Base-by-base conservation (phyloP, 1,139 yeast species). In the Schwanniomyces etchellsii region DNA sequence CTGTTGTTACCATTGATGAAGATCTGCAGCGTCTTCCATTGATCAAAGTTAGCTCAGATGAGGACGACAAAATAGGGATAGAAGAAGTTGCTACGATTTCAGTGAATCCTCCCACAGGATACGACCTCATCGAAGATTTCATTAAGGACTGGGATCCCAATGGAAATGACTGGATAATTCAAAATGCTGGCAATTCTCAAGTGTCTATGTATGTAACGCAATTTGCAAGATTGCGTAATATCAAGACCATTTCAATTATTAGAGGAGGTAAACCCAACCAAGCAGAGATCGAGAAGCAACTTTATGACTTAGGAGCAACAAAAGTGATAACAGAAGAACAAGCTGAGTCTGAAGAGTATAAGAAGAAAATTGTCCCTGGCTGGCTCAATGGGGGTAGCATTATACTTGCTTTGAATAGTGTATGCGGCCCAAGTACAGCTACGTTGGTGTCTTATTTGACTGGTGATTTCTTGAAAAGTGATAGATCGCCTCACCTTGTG, bases 341-440 rank as follows among this genome's bases (percentile, higher is more conserved):
- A 49, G 76, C 80, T 40, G 69, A 67, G 33, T 77, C 81, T 42
- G 71, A 74, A 37, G 74, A 70, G 12, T 80, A 78, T 44, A 69
- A 77, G 38, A 72, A 80, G 48, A 65, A 71, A 30, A n/a, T n/a
- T n/a, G 26, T 28, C n/a, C 40, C 14, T 40, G 41, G 31, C 31
- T 40, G 34, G 44, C 28, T 68, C 77, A 51, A 67, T 14, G 33
- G 48, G 32, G 43, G 46, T 26, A 64, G 63, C 4, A 51, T 60
- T 14, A 47, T 56, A 28, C 48, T 60, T 26, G 66, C 64, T 2
- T 41, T 58, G 24, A 59, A 60, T 38, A 47, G 61, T 31, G 48
- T 57, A n/a, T 58, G 59, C 10, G 64, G 63, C 4, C 35, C 37
- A 10, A 46, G 52, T 9, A 55, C 54, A 4, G 36, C 45, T 12